A percentile compares a stretch with the other conserved stretches of the same genome.
phyloP scores from a whole-genome alignment of 768 basidiomycete species.

The Serendipita sp. region DNA sequence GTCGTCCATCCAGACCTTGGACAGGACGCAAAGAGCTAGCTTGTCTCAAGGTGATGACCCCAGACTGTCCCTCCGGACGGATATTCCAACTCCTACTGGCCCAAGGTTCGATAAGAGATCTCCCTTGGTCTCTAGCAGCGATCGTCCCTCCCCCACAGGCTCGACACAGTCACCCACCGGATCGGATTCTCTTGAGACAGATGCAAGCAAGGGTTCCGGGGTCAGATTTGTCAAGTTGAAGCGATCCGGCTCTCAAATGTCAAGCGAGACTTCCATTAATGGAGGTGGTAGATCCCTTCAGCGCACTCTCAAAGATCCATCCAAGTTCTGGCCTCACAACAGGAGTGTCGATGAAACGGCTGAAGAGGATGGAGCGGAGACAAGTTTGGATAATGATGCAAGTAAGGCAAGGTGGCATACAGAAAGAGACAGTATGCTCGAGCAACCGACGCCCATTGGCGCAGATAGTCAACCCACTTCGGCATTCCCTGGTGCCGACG shows the following conservation, averaged over 20 bases:
- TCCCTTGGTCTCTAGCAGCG: background rate
- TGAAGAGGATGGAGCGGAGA: background rate
- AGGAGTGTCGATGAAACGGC: background rate
- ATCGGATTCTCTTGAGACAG: background rate
- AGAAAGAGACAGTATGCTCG: background rate
- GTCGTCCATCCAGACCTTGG: background rate
- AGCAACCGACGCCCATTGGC: too few species aligned
- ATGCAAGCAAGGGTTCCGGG: background rate
- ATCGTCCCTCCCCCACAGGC: background rate
- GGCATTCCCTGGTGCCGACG: too few species aligned
- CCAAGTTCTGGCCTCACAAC: constrained; percentile 6
- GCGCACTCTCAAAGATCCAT: background rate
- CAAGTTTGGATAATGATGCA: too few species aligned
- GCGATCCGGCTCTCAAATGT: background rate
- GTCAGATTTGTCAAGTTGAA: background rate
- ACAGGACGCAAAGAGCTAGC: too few species aligned
- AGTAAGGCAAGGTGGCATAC: background rate
- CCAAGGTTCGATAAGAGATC: background rate
- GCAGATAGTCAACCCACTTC: too few species aligned
- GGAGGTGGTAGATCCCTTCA: background rate
- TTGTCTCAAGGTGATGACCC: background rate
- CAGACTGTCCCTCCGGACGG: background rate
- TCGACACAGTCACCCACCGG: background rate
- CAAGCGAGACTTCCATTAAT: background rate
- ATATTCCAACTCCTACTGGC: background rate